Evolutionary conservation across 768 basidiomycete species (phyloP), one percentile per base, ranked within the genome.

Genomic region (Clitopilus hobsonii): DNA sequence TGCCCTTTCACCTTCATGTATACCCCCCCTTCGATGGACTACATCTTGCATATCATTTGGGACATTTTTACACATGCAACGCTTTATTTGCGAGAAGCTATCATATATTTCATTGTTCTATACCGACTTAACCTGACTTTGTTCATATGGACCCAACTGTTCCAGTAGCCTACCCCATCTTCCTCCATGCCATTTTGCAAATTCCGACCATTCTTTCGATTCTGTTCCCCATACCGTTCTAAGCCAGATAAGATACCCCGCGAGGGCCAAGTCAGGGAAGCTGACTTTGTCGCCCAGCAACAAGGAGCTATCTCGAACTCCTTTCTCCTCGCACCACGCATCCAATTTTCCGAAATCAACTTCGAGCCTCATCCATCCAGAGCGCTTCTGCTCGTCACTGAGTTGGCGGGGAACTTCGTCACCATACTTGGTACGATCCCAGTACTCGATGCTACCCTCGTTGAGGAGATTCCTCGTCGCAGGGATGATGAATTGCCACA

Each of bases 391-490:
- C n/a, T 36, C 32, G 8, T 3, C 3, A 10, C 4, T 36, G 32
- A 36, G 32, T 3, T 11, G n/a, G 8, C 32, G 32, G 13, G 32
- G n/a, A 65, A 65, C 1, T 32, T 48, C 2, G 50, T 54, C 48
- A 66, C 63, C 13, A 73, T 67, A 3, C 10, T 36, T 36, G 4
- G 70, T 74, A 2, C 56, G 50, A 8, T 69, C 58, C 57, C 74
- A 79, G 58, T 73, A 75, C 3, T 53, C 63, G 54, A 63, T 51
- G 54, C 73, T 77, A 26, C 52, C 62, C 8, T 67, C 58, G 6
- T 61, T 69, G 55, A 81, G 60, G 32, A 65, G 49, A 38, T 47
- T 38, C 18, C 54, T 49, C 26, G 58, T 61, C 4, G 53, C 16
- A 25, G 66, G 65, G 23, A 69, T 26, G 54, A 61, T 10, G 25